Conservation (phyloP, 768 basidiomycete genomes). For the Boletus sensibilis region DNA sequence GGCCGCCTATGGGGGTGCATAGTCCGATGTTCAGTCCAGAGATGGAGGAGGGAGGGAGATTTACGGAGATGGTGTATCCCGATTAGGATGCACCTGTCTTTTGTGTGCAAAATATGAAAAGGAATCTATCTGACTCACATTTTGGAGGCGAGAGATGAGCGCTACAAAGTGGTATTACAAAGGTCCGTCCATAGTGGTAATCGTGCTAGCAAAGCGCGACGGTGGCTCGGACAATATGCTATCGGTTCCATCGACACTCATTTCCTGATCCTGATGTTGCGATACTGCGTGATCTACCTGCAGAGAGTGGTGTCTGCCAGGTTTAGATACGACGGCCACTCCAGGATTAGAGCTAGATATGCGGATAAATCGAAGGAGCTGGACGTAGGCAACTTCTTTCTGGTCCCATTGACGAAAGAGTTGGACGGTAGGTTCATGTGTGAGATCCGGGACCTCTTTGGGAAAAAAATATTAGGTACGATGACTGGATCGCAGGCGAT, state of each 20-base stretch:
- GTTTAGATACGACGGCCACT: constrained; percentile 50
- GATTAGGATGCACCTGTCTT: constrained; percentile 19
- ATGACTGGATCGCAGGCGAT: neutral
- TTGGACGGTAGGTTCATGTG: constrained; percentile 63
- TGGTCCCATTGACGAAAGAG: constrained; percentile 81
- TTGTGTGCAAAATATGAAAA: constrained; percentile 17
- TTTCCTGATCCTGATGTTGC: constrained; percentile 22
- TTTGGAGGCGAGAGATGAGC: neutral
- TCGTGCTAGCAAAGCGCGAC: constrained; percentile 39
- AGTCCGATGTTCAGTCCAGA: constrained; percentile 30
- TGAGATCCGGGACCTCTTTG: constrained; percentile 77
- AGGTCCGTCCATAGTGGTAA: constrained; percentile 38
- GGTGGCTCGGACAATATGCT: constrained; percentile 29
- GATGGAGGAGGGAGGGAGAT: constrained; percentile 26
- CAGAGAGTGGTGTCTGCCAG: constrained; percentile 54
- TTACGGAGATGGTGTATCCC: constrained; percentile 34
- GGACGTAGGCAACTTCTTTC: constrained; percentile 65
- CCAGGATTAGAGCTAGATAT: constrained; percentile 59
- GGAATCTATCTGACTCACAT: constrained; percentile 4
- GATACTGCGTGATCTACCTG: constrained; percentile 4
- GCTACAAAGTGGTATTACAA: constrained; percentile 13
- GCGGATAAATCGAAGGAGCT: constrained; percentile 72
- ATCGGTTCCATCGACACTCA: constrained; percentile 30
- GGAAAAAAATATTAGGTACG: neutral
- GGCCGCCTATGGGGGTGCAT: constrained; percentile 12